Percentiles rank a stretch among this genome's conserved stretches.
Conservation (phyloP, 177 flowering plant genomes). For the Telopea speciosissima region DNA sequence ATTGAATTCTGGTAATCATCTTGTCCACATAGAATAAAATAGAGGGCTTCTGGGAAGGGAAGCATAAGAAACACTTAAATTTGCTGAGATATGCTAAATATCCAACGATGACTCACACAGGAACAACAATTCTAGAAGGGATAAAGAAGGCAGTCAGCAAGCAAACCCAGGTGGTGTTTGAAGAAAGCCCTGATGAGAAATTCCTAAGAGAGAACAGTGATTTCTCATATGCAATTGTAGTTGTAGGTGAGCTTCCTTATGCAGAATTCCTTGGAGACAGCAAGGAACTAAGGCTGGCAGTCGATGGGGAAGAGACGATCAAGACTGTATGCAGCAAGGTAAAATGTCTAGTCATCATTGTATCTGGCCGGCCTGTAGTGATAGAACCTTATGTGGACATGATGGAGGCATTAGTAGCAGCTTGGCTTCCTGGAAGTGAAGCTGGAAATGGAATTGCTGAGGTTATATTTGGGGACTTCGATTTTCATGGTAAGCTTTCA, state of each 20-base stretch:
- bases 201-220: constrained; percentile 12
- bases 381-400: constrained; percentile 17
- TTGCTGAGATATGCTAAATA: no score
- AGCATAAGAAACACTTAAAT: no score
- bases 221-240: constrained; percentile 24
- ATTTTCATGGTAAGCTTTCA: constrained; percentile 23
- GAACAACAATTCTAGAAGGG: constrained; percentile 24
- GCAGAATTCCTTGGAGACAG: constrained; percentile 21
- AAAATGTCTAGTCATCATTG: constrained; percentile 20
- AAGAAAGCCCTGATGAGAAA: constrained; percentile 14
- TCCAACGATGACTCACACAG: neutral
- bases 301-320: constrained; percentile 13
- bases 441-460: constrained; percentile 26
- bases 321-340: constrained; percentile 11
- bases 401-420: constrained; percentile 24
- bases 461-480: constrained; percentile 24
- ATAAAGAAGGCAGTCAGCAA: constrained; percentile 14
- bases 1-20: no score
- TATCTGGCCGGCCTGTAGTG: constrained; percentile 23
- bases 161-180: constrained; percentile 19
- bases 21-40: no score
- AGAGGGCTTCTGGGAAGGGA: no score
- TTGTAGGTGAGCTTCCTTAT: constrained; percentile 24
- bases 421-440: constrained; percentile 29
- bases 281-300: constrained; percentile 10